Evolutionary conservation across 352 stramenopile genomes (phyloP), one percentile per base, ranked within the genome.

Genomic region (Phytophthora sojae): DNA sequence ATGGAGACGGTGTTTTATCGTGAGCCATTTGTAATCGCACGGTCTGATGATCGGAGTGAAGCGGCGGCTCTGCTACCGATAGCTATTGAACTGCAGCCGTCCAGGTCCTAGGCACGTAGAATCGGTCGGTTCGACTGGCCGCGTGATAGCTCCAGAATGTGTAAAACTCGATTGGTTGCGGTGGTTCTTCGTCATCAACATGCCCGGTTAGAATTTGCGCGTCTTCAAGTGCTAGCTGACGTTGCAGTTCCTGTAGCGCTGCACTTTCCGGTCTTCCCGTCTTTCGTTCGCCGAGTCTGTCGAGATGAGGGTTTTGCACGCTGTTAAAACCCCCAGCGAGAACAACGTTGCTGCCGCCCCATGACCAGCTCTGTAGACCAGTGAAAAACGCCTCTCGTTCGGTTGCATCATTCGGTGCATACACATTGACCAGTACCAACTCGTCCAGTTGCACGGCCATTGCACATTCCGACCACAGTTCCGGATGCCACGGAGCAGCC

Each of bases 251-350:
- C n/a, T 50, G 54, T 4, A 56, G 50, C 8, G 50, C 23, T 25
- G 21, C 23, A 6, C 50, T 56, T 23, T 56, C 50, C 6, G 54
- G 35, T 9, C 32, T n/a, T 19, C 54, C 17, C 8, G 9, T 32
- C 17, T 23, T 47, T n/a, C 11, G 12, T 11, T 19, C 35, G n/a
- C 32, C 54, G 6, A 49, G 15, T 30, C 32, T 11, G 19, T 60
- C 26, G 0, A 60, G n/a, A 15, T 32, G 54, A 14, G 54, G 54
- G n/a, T 32, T 60, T 49, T 60, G 54, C 1, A 50, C 54, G 30
- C 54, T 49, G n/a, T 60, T 51, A n/a, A 60, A 60, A 37, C 51
- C 32, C 2, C 54, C 30, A 9, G 30, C 19, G 2, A 60, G n/a
- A 32, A 60, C 26, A 3, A 29, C 11, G 23, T 7, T 8, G 6